Evolutionary conservation across 2,329 filamentous ascomycete genomes (phyloP).

Genomic region (Polytolypa hystricis): DNA sequence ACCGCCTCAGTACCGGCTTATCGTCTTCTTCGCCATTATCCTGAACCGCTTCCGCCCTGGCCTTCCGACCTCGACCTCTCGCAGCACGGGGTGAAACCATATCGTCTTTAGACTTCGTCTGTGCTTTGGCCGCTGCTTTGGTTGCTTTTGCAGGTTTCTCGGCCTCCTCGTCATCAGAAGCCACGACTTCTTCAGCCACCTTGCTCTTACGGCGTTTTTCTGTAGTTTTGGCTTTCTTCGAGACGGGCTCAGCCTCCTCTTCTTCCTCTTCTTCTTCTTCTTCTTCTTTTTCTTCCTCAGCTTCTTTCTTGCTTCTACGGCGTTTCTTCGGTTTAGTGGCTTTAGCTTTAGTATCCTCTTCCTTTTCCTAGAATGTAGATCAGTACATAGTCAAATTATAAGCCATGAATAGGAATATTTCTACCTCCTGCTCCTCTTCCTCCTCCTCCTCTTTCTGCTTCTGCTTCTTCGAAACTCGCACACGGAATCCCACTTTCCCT

Average conservation of each 20-base stretch:
- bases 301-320: slow-evolving; percentile 24
- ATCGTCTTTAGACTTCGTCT: no score
- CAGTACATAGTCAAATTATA: no score
- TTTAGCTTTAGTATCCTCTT: slow-evolving; percentile 4
- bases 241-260: slow-evolving; percentile 10
- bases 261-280: slow-evolving; percentile 8
- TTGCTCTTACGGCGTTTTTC: slow-evolving; percentile 9
- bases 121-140: not conserved
- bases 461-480: slow-evolving; percentile 25
- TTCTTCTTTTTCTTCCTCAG: slow-evolving; percentile 9
- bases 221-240: slow-evolving; percentile 12
- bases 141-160: slow-evolving; percentile 13
- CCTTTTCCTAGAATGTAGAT: no score
- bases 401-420: no score
- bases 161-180: slow-evolving; percentile 11
- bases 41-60: no score
- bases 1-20: no score
- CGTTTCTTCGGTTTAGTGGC: slow-evolving; percentile 19
- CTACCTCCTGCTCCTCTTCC: slow-evolving; percentile 6
- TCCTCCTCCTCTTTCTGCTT: slow-evolving; percentile 4
- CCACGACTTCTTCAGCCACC: slow-evolving; percentile 11
- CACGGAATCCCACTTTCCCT: slow-evolving; percentile 54
- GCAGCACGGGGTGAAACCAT: no score
- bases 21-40: no score
- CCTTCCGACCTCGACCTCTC: no score